Base-by-base conservation (phyloP, 2,329 filamentous ascomycete genomes). In the Dactylonectria macrodidyma region DNA sequence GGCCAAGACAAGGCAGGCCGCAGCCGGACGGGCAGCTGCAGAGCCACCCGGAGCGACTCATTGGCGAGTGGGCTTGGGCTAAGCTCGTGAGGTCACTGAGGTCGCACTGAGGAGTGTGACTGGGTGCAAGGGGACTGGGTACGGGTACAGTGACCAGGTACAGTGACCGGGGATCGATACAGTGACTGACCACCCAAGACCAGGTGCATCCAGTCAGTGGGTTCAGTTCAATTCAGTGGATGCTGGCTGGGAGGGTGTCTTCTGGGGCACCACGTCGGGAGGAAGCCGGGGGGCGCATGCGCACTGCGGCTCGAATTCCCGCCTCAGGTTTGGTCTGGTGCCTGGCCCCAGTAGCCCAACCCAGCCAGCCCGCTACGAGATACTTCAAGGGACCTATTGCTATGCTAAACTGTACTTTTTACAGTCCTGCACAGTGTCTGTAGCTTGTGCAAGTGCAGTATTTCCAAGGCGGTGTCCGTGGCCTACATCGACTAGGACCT, bases 301-400 rank as follows among this genome's bases (percentile, higher is more conserved):
- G 34, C 47, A 36, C 58, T 48, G 50, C 58, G 26, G 58, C 16
- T 52, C 47, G 47, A 52, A 36, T 60, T 10, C 33, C 47, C 19
- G 34, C 46, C 47, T 52, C 61, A 58, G 61, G 54, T 54, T 47
- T 46, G 60, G 61, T 63, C 61, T 59, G 55, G 55, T 59, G 62
- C 48, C 48, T 46, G 57, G 57, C 22, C 22, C 24, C 44, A 48
- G 47, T 24, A 33, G 30, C 56, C 33, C 36, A 38, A 9, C 10
- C 12, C 36, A 10, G 36, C 36, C 34, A 36, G 34, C 34, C 38
- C 41, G 41, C 41, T 44, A n/a, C 14, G 38, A 41, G 14, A 44
- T 44, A 14, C 41, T n/a, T 14, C 41, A 8, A n/a, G 41, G 7
- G 41, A 14, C 41, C 38, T 12, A 41, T 41, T 41, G 38, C 16